Evolutionary conservation across 2,329 filamentous ascomycete genomes (phyloP), one percentile per base, ranked within the genome.

Genomic region (Ilyonectria robusta): DNA sequence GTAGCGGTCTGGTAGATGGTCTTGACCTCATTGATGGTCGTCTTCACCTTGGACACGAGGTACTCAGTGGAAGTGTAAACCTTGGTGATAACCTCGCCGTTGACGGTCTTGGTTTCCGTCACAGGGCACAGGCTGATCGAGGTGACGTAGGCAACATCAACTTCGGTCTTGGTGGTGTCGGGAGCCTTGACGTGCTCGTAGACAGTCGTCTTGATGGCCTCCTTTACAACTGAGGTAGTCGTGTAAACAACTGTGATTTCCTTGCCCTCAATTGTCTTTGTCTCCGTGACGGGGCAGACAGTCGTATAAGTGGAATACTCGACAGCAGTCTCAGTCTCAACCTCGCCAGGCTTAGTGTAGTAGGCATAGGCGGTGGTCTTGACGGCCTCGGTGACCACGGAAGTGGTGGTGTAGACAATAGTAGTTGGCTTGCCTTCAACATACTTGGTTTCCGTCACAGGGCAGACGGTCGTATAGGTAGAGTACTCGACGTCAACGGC

Each of bases 231-330:
- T 21, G 71, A 67, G 29, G 73, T 77, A 5, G 72, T 73, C 1
- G 74, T 78, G 53, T 77, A 74, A 15, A 63, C 60, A 29, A 70
- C 78, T 7, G 53, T 63, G 26, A 56, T 37, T 5, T 29, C 46
- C 35, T 53, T 62, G 2, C 76, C 74, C 11, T 67, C 65, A 26
- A 75, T 81, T 2, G 78, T 78, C 19, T 80, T 81, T 6, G 80
- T 82, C 5, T 78, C 71, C 2, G 81, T 81, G 9, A 86, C 74
- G 3, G 84, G 84, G 75, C 81, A 84, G 15, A 85, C 76, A 17
- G 78, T 80, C 15, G 84, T 87, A 40, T 81, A 60, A 6, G 84
- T 86, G 9, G 75, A 79, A 72, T 84, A 83, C 19, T 77, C 77
- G 8, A 83, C 77, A 13, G 79, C 78, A 10, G 70, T 66, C 29